Conservation (phyloP, 495 filamentous ascomycete species). For the Staphylotrichum longicolle region DNA sequence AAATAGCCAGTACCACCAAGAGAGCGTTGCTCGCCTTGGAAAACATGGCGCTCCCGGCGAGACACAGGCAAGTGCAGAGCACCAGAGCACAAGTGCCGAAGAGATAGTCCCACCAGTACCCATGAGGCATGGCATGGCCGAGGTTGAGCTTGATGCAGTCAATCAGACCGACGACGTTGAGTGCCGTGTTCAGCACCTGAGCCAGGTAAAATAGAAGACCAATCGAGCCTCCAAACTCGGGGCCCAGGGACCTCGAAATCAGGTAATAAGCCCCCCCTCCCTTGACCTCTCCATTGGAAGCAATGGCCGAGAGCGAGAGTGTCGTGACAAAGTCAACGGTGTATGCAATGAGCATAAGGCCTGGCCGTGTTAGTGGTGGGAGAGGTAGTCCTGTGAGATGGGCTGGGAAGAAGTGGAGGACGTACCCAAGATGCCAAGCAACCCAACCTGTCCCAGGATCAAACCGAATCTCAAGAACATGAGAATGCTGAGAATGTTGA, state of each 20-base stretch:
- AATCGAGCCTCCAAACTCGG: conserved; percentile 89
- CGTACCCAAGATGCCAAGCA: conserved; percentile 76
- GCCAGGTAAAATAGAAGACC: conserved; percentile 87
- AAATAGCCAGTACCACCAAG: conserved; percentile 67
- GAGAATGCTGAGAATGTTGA: conserved; percentile 89
- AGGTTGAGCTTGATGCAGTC: conserved; percentile 80
- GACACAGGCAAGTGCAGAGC: conserved; percentile 72
- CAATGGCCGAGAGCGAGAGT: conserved; percentile 83
- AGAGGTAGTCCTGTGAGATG: no score
- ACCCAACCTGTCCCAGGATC: conserved; percentile 73
- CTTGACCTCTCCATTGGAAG: conserved; percentile 84
- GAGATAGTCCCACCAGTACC: conserved; percentile 73
- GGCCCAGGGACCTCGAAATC: conserved; percentile 81
- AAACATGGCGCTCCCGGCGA: conserved; percentile 79
- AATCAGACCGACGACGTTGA: conserved; percentile 85
- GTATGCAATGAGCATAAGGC: conserved; percentile 68
- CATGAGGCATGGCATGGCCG: conserved; percentile 66
- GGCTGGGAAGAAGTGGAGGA: background rate
- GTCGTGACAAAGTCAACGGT: conserved; percentile 79
- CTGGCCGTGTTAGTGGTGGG: conserved; percentile 37
- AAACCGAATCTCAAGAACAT: conserved; percentile 87
- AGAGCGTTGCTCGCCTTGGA: conserved; percentile 76
- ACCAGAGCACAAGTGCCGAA: conserved; percentile 72
- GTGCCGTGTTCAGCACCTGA: conserved; percentile 78
- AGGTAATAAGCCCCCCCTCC: conserved; percentile 88